Evolutionary conservation across 352 stramenopile species (phyloP), one percentile per base, ranked within the genome.

Genomic region (Saprolegnia parasitica): DNA sequence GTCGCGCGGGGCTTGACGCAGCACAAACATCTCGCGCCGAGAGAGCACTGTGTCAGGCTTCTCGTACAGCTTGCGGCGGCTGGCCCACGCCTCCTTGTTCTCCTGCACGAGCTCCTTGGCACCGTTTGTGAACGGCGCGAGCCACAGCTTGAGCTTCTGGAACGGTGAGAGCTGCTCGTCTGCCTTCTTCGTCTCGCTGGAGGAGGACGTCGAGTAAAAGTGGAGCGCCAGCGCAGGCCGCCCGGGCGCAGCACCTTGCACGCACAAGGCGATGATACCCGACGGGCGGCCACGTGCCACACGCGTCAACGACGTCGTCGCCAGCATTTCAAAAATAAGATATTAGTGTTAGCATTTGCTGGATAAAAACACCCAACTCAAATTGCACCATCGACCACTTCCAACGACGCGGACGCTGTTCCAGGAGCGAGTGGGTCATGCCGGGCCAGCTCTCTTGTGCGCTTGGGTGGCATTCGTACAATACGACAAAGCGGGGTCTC

Each of bases 101-200:
- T 95, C 84, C 0, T 55, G 65, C 49, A 88, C 87, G 32, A 95
- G 77, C 47, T 76, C 78, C 73, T 90, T 91, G 24, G 76, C 85
- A 35, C 86, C 84, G 23, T 74, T 65, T 46, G 88, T 78, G 70
- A 95, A 95, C 39, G 84, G 86, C 73, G 92, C 83, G 71, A 95
- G 73, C 83, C 82, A 89, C 71, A 88, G 87, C 67, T 90, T 79
- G 5, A 95, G 81, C 72, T 87, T 89, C 75, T 95, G 86, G 73
- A 87, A 89, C 46, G 73, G 42, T 26, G 78, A 78, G 6, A 90
- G 76, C 54, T 90, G 74, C 54, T 83, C 56, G 18, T 32, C 50
- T 6, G 56, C 47, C 56, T 52, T 65, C 29, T 35, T n/a, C 11
- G 42, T 49, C 42, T 49, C 42, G 11, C 10, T 49, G 42, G 42